phyloP scores from a whole-genome alignment of 78 protist species.

The Dictyostelium discoideum region dicty_2.7 NC_007091.3:4002001-4002500 shows the following conservation, averaged over 20 bases:
- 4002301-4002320: slow-evolving; percentile 39
- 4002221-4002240: slow-evolving; percentile 6
- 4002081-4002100: slow-evolving; percentile 63
- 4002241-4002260: not conserved
- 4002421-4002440: slow-evolving; percentile 57
- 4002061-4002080: slow-evolving; percentile 58
- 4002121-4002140: not conserved
- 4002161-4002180: not conserved
- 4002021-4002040: slow-evolving; percentile 35
- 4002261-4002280: not conserved
- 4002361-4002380: not conserved
- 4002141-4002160: not conserved
- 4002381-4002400: slow-evolving; percentile 29
- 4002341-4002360: not conserved
- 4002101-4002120: slow-evolving; percentile 59
- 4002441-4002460: not conserved
- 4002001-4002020: slow-evolving; percentile 38
- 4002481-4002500: slow-evolving; percentile 73
- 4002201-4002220: not conserved
- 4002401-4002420: slow-evolving; percentile 24
- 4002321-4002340: not conserved
- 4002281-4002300: not conserved
- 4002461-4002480: slow-evolving; percentile 13
- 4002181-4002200: not conserved
- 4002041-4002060: slow-evolving; percentile 53